phyloP scores from a whole-genome alignment of 2,329 filamentous ascomycete genomes.

The Chaetomiaceae sp. region DNA sequence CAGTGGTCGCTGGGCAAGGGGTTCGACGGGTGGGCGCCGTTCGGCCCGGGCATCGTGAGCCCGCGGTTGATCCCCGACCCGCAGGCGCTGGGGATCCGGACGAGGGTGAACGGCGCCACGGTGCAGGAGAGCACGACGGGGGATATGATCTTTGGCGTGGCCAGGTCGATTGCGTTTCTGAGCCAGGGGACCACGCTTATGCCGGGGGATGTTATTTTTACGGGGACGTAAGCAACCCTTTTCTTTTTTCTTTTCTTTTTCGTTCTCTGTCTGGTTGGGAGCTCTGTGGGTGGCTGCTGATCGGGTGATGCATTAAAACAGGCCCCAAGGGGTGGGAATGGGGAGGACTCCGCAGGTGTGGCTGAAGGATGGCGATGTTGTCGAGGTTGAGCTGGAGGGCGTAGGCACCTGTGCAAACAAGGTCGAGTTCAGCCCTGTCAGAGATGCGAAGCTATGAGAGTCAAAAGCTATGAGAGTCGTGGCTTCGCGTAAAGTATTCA shows the following conservation, averaged over 20 bases:
- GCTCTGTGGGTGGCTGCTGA: no score
- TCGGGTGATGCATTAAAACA: constrained; percentile 25
- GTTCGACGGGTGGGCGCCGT: constrained; percentile 72
- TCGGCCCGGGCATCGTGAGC: constrained; percentile 66
- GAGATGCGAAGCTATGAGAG: constrained; percentile 29
- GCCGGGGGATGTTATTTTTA: constrained; percentile 63
- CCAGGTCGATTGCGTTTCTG: constrained; percentile 55
- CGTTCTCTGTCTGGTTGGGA: neutral
- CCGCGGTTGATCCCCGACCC: constrained; percentile 52
- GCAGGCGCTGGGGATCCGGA: constrained; percentile 52
- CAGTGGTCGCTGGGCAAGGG: constrained; percentile 71
- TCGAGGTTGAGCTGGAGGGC: constrained; percentile 63
- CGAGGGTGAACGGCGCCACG: constrained; percentile 55
- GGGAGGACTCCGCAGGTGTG: constrained; percentile 62
- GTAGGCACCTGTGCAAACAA: constrained; percentile 58
- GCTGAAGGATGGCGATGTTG: constrained; percentile 65
- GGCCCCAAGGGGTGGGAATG: constrained; percentile 67
- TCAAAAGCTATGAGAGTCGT: no score
- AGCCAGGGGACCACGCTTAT: constrained; percentile 59
- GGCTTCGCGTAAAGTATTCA: no score
- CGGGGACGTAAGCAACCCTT: constrained; percentile 49
- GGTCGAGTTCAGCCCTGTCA: constrained; percentile 39
- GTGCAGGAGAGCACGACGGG: constrained; percentile 54
- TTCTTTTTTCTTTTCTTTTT: neutral
- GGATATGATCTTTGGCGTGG: constrained; percentile 62